Evolutionary conservation across 805 yeast species (phyloP), one percentile per base, ranked within the genome.

Genomic region (Spathaspora gorwiae): DNA sequence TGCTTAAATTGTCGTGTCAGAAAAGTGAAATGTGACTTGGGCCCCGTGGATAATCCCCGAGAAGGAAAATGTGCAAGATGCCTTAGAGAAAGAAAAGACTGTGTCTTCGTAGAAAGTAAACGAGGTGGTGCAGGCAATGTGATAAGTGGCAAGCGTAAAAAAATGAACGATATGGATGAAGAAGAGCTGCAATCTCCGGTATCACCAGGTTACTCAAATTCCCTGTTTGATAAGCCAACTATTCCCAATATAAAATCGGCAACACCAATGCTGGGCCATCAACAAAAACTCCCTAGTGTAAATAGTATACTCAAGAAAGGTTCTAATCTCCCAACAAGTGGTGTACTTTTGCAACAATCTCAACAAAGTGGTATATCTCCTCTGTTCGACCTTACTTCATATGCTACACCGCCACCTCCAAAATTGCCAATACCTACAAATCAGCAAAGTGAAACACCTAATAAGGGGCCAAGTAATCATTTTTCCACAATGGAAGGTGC

Each of bases 51-150:
- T 41, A 75, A 75, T 48, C 95, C 95, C 0, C 72, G 73, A 38
- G 81, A 79, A 5, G 94, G 95, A 3, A 94, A 95, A 3, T 90
- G 98, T 71, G 83, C 80, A 2, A 68, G 97, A 41, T 90, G 98
- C 57, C 74, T 76, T 48, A 73, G 97, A 37, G 97, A 90, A 58
- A 72, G 95, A 12, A 79, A 79, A 52, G 89, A 84, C 53, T 90
- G 98, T 64, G 81, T 83, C 12, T 81, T 87, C 59, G 76, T 72
- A 7, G 74, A 70, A 19, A 55, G 61, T 24, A 64, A 59, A 45
- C 49, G 72, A 35, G 70, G 72, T 15, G 65, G 65, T 9, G 40
- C 53, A 27, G 40, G 51, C 7, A 57, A 55, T 47, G 47, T 58
- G 7, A 54, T 68, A 50, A 75, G 76, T n/a, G 81, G 78, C 27